Evolutionary conservation across 805 yeast genomes (phyloP), one percentile per base, ranked within the genome.

Genomic region (Sugiyamaella chiloensis): DNA sequence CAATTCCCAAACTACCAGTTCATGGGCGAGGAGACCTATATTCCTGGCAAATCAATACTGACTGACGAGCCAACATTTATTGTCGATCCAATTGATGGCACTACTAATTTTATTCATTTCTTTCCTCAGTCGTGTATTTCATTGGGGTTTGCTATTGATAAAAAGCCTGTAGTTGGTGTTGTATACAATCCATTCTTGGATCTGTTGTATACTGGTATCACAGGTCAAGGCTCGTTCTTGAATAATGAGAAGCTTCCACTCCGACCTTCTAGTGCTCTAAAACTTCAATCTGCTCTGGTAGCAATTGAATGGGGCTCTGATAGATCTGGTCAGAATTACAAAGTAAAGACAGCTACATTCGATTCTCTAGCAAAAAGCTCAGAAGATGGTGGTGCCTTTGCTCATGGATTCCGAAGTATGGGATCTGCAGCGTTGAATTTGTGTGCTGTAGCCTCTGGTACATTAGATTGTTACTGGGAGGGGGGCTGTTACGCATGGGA

Each of bases 401-500:
- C 76, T 30, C 86, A 81, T 56, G 86, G 86, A 0, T 76, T 77
- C 59, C 71, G 86, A 59, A 69, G 78, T 17, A 63, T 78, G 47
- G 86, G 86, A 2, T 78, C 83, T 16, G 85, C 85, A 0, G 86
- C 86, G 4, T 71, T 80, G 74, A 80, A 80, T 58, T 62, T 79
- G 31, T 73, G 81, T 40, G 73, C 75, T 39, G 78, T 77, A 4
- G 84, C 85, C 1, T 68, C 76, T 2, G 86, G 86, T 4, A 69
- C 69, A 48, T 51, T 79, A 23, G 86, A 81, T 57, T 72, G 79
- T 3, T 81, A 81, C 62, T 81, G 85, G 84, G 84, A 79, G 62
- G 84, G 83, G 42, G 84, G 84, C n/a, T 79, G 83, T 58, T 78
- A 74, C 60, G 76, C 80, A 20, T 81, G 85, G 85, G 86, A 81